A percentile compares a stretch with the other conserved stretches of the same genome.
Evolutionary conservation across 75 land plant genomes (phyloP).

Genomic region (Cunninghamia lanceolata): DNA sequence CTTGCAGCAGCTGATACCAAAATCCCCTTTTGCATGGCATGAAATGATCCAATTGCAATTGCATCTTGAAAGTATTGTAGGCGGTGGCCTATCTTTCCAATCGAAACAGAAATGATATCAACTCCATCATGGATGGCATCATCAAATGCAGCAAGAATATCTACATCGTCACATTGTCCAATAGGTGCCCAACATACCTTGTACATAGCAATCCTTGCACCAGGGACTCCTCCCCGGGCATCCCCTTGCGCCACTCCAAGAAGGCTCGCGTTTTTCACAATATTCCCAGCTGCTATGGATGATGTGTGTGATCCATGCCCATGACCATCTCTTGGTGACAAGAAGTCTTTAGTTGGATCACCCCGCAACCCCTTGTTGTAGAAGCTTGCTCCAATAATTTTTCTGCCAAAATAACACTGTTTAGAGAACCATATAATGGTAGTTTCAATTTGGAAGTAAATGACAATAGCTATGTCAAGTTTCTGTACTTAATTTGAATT

Average conservation of each 20-base stretch:
- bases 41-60: too few relatives aligned
- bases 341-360: neutral
- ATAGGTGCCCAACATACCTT: conserved; percentile 42
- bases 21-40: too few relatives aligned
- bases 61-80: conserved; percentile 15
- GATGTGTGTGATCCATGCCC: conserved; percentile 62
- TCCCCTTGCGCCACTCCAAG: too few relatives aligned
- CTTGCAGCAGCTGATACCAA: conserved; percentile 42
- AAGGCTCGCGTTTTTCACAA: too few relatives aligned
- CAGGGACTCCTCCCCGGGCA: conserved; percentile 72
- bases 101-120: conserved; percentile 50
- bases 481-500: too few relatives aligned
- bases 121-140: conserved; percentile 77
- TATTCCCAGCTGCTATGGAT: conserved; percentile 48
- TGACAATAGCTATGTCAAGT: too few relatives aligned
- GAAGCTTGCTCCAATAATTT: too few relatives aligned
- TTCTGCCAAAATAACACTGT: too few relatives aligned
- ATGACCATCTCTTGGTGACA: conserved; percentile 30
- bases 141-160: conserved; percentile 61
- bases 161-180: conserved; percentile 37
- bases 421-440: too few relatives aligned
- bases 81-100: neutral
- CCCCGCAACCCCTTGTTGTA: too few relatives aligned
- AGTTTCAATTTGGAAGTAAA: neutral
- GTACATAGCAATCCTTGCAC: too few relatives aligned